These are phyloP conservation scores for Corchorus capsularis DNA, from an alignment of 345 rosid genomes.

Conservation along the genomic window DNA sequence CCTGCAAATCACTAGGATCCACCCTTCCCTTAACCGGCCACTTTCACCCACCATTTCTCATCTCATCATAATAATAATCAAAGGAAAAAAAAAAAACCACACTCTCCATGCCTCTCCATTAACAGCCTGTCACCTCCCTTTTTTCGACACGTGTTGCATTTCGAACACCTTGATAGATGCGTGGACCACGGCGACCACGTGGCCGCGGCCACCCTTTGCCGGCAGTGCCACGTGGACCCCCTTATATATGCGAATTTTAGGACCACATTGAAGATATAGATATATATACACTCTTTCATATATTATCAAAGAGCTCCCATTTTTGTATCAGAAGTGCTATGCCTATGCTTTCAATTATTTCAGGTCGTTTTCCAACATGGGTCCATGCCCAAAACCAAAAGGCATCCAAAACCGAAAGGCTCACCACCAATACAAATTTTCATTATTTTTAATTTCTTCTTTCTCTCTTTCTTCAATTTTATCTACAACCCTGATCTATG, in stretches of 20 bases:
- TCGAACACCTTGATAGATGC: not conserved
- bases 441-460: slow-evolving; percentile 6
- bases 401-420: slow-evolving; percentile 27
- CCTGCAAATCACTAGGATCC: slow-evolving; percentile 5
- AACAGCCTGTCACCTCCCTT: slow-evolving; percentile 43
- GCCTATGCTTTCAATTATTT: slow-evolving; percentile 40
- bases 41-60: not conserved
- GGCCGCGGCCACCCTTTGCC: slow-evolving; percentile 49
- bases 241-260: not conserved
- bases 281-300: not conserved
- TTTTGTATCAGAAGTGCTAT: slow-evolving; percentile 18
- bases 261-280: slow-evolving; percentile 38
- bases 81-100: slow-evolving; percentile 4
- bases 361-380: slow-evolving; percentile 44
- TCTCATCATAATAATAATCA: not conserved
- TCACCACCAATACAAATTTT: slow-evolving; percentile 10
- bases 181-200: slow-evolving; percentile 58
- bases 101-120: slow-evolving; percentile 12
- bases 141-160: slow-evolving; percentile 22
- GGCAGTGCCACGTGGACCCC: slow-evolving; percentile 53
- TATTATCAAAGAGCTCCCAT: not conserved
- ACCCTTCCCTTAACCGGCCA: not conserved
- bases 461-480: not conserved
- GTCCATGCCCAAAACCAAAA: slow-evolving; percentile 25
- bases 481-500: not conserved